Conservation (phyloP, 2,329 filamentous ascomycete genomes). For the Aspergillus terreus region DNA sequence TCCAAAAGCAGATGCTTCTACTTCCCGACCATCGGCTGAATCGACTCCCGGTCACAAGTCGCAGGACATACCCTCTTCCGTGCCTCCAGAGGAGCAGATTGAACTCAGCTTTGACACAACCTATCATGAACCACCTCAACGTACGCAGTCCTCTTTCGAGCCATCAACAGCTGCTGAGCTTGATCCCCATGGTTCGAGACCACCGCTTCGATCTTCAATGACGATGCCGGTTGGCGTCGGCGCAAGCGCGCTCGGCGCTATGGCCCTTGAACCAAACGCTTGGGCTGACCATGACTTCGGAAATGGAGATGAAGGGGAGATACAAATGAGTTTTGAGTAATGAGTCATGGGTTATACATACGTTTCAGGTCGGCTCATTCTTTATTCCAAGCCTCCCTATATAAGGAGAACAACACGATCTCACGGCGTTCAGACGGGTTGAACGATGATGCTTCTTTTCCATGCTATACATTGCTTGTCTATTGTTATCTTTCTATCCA, state of each 20-base stretch:
- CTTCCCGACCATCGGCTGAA: slow-evolving; percentile 17
- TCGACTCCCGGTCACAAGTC: slow-evolving; percentile 12
- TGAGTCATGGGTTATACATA: slow-evolving; percentile 3
- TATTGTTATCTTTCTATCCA: too few species aligned
- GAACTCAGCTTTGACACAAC: slow-evolving; percentile 71
- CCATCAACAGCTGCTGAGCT: slow-evolving; percentile 4
- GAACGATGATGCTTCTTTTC: too few species aligned
- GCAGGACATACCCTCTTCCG: slow-evolving; percentile 9
- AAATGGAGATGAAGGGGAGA: slow-evolving; percentile 70
- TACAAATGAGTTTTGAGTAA: slow-evolving; percentile 78
- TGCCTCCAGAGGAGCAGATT: slow-evolving; percentile 36
- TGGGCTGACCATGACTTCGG: slow-evolving; percentile 68
- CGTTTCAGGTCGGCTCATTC: neutral
- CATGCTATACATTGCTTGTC: too few species aligned
- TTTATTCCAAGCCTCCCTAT: neutral
- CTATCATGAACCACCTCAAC: slow-evolving; percentile 44
- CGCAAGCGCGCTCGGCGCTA: slow-evolving; percentile 21
- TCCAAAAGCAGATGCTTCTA: neutral
- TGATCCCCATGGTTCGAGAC: slow-evolving; percentile 17
- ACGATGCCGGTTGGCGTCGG: slow-evolving; percentile 30
- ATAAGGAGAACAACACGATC: too few species aligned
- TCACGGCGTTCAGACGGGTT: too few species aligned
- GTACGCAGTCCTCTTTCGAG: slow-evolving; percentile 17
- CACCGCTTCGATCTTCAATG: slow-evolving; percentile 27
- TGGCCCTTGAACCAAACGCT: slow-evolving; percentile 52